Base-by-base conservation (phyloP, 164 flowering plant genomes). In the Houttuynia cordata region DNA sequence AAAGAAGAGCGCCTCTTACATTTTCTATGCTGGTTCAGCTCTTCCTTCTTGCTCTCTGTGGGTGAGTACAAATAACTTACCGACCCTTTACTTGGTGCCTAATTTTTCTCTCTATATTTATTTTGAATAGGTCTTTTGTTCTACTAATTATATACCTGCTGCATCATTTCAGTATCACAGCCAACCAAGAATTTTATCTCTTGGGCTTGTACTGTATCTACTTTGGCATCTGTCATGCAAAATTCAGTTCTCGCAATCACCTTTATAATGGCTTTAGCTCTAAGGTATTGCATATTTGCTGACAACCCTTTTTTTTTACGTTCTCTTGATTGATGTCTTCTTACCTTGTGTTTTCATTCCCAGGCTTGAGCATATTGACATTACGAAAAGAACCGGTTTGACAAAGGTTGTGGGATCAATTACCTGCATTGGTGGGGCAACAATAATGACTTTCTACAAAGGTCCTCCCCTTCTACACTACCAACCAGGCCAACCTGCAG, bases 171-270 rank as follows among this genome's bases (percentile, higher is more conserved):
- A 85, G 96, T 68, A 81, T 88, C 51, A 83, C 96, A 24, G 91
- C 91, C 58, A 85, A 81, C 69, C 96, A 88, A 71, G 91, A 85
- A 61, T 88, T 83, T 65, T 88, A 88, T 70, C 70, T 83, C 25
- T 62, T 88, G 76, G 96, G 91, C 41, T 60, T 88, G 71, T 75
- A 82, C 50, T 78, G 83, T 67, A 82, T 91, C 89, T 64, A 88
- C 91, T 49, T 83, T 88, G 70, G 96, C 86, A 63, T 83, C 89
- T 30, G 91, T 89, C 60, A 83, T 88, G 76, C 96, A 88, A 70
- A 83, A 88, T 66, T 82, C 86, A 54, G 86, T 85, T 64, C 91
- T 89, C 62, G 91, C 91, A 20, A 80, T 88, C 64, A 88, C 91
- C 20, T 85, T 88, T 68, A 61, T 73, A 30, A 78, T 88, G 89